Conservation (phyloP, 331 rosid species). For the Erythrophleum ivorense region DNA sequence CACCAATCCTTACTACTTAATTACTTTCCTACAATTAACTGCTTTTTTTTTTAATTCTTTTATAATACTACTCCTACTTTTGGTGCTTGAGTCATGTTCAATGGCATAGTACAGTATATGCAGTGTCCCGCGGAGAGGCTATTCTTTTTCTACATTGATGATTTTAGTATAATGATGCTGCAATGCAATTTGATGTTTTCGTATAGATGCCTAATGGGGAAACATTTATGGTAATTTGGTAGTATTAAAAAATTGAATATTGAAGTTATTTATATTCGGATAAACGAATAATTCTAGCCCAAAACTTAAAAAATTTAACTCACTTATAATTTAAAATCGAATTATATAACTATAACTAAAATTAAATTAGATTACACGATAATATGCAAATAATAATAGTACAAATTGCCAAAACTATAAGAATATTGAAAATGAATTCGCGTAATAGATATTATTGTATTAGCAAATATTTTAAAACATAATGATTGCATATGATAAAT, state of each 20-base stretch:
- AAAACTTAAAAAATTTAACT: too few relatives aligned
- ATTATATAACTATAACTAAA: not conserved
- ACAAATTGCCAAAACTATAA: too few relatives aligned
- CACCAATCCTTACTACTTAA: slow-evolving; percentile 85
- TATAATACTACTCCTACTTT: not conserved
- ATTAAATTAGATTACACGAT: not conserved
- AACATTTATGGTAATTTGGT: not conserved
- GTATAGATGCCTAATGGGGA: too few relatives aligned
- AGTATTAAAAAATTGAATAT: not conserved
- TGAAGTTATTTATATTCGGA: not conserved
- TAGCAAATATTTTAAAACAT: not conserved
- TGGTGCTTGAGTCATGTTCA: slow-evolving; percentile 17
- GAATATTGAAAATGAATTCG: too few relatives aligned
- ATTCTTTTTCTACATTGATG: not conserved
- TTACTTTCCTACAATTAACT: not conserved
- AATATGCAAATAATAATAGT: not conserved
- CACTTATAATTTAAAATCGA: too few relatives aligned
- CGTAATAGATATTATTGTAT: not conserved
- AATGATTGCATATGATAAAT: too few relatives aligned
- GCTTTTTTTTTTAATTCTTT: not conserved
- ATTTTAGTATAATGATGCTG: not conserved
- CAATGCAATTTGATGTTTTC: not conserved
- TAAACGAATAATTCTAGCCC: too few relatives aligned
- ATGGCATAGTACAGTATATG: not conserved
- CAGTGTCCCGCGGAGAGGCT: not conserved